Base-by-base conservation (phyloP, 139 green algal genomes). In the Monoraphidium neglectum region DNA sequence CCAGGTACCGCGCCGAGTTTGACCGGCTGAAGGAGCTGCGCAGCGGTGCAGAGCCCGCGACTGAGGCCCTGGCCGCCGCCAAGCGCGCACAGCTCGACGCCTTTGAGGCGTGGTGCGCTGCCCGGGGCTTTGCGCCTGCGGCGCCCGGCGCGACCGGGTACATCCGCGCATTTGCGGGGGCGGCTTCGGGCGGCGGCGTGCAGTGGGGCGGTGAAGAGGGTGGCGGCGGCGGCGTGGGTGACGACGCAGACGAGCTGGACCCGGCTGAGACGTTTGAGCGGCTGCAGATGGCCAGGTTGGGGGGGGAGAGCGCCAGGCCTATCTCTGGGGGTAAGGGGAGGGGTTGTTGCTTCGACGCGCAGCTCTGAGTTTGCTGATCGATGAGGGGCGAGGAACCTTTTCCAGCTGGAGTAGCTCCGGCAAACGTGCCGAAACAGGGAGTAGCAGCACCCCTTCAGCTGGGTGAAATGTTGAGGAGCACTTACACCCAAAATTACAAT, bases 251-350 rank as follows among this genome's bases (percentile, higher is more conserved):
- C 35, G 81, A 85, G 64, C 68, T 90, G 54, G 87, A 94, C 74
- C 82, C 85, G 0, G 66, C 33, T 13, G 87, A 93, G 72, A 77
- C 85, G 6, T 95, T 94, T 81, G 90, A 93, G 56, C 72, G 68
- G 23, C 47, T 73, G 49, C 46, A 79, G 46, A 36, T 72, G 36
- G 73, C 73, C 36, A 47, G 12, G 43, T 51, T 8, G 43, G 43
- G 8, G 12, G 43, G 43, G 43, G 43, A 12, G 43, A 12, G 8
- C 8, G 8, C 8, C 43, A 12, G 8, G 43, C 43, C 12, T 51
- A 21, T 12, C 43, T 8, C 43, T 51, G 43, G 43, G 43, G 43
- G 43, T 8, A 21, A 21, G 43, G n/a, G n/a, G n/a, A n/a, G n/a
- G n/a, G n/a, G n/a, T n/a, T n/a, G n/a, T n/a, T n/a, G n/a, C n/a